Evolutionary conservation across 495 filamentous ascomycete species (phyloP).

Genomic region (Geoglossum glabrum): DNA sequence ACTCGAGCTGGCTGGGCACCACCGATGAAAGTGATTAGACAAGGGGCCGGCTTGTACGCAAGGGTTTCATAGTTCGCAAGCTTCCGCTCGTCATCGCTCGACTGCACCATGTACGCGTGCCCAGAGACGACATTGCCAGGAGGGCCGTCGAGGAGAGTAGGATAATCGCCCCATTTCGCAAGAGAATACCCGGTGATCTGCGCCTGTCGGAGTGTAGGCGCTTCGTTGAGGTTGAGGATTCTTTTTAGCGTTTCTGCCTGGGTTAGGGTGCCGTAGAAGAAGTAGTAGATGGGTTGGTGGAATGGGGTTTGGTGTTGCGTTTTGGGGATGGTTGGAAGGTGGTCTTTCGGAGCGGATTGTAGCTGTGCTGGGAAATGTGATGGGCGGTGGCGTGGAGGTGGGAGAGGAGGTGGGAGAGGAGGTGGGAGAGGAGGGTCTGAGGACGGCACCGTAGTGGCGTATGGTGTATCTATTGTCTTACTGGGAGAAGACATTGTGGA

Average conservation of each 20-base stretch:
- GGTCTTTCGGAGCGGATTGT: not conserved
- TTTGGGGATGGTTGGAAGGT: not conserved
- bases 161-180: slow-evolving; percentile 14
- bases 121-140: slow-evolving; percentile 9
- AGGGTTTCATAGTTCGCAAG: slow-evolving; percentile 11
- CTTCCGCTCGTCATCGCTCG: slow-evolving; percentile 9
- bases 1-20: not conserved
- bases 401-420: not conserved
- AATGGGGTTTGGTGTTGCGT: not conserved
- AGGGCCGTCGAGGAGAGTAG: slow-evolving; percentile 10
- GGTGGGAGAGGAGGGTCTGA: not conserved
- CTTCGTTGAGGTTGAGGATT: slow-evolving; percentile 11
- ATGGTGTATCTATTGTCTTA: not conserved
- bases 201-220: slow-evolving; percentile 9
- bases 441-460: not conserved
- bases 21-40: not conserved
- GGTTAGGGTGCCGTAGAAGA: slow-evolving; percentile 13
- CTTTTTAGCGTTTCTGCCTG: slow-evolving; percentile 6
- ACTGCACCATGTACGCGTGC: slow-evolving; percentile 8
- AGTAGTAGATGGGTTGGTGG: slow-evolving; percentile 10
- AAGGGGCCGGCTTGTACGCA: slow-evolving; percentile 6
- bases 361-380: not conserved
- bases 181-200: slow-evolving; percentile 10
- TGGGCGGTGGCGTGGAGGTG: not conserved
- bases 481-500: not conserved